Percentiles rank a stretch among this genome's conserved stretches.
Evolutionary conservation across 352 stramenopile species (phyloP).

Genomic region (Pseudoperonospora humuli): DNA sequence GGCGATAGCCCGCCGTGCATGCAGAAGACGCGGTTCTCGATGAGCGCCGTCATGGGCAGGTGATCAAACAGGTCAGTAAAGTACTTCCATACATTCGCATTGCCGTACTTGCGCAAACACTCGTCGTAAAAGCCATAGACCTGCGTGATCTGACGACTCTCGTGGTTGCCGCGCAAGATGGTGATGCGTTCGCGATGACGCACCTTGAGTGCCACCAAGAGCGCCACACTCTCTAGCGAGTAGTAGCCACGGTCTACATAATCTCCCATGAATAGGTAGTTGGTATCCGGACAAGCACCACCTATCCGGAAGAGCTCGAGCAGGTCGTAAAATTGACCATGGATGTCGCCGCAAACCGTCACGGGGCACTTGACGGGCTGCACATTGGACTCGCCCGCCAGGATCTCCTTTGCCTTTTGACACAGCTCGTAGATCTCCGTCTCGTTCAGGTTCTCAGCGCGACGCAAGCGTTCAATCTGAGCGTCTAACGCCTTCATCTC

Average conservation of each 20-base stretch:
- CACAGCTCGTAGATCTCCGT: slow-evolving; percentile 86
- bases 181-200: slow-evolving; percentile 82
- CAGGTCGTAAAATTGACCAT: slow-evolving; percentile 87
- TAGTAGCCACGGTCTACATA: slow-evolving; percentile 88
- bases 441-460: slow-evolving; percentile 84
- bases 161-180: slow-evolving; percentile 77
- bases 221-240: slow-evolving; percentile 75
- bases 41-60: slow-evolving; percentile 81
- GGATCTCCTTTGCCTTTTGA: slow-evolving; percentile 86
- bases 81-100: slow-evolving; percentile 88
- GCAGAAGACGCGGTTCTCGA: slow-evolving; percentile 86
- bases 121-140: slow-evolving; percentile 84
- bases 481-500: slow-evolving; percentile 84
- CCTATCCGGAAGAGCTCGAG: slow-evolving; percentile 87
- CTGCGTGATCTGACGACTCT: slow-evolving; percentile 73
- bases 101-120: slow-evolving; percentile 93
- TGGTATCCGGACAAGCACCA: slow-evolving; percentile 79
- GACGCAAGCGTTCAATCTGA: slow-evolving; percentile 76
- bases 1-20: slow-evolving; percentile 86
- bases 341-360: slow-evolving; percentile 85
- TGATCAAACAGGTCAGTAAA: slow-evolving; percentile 88
- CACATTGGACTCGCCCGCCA: slow-evolving; percentile 78
- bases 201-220: slow-evolving; percentile 82
- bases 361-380: slow-evolving; percentile 80
- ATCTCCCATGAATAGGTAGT: slow-evolving; percentile 89